Conservation (phyloP, 2,329 filamentous ascomycete genomes). For the Myriangium duriaei region DNA sequence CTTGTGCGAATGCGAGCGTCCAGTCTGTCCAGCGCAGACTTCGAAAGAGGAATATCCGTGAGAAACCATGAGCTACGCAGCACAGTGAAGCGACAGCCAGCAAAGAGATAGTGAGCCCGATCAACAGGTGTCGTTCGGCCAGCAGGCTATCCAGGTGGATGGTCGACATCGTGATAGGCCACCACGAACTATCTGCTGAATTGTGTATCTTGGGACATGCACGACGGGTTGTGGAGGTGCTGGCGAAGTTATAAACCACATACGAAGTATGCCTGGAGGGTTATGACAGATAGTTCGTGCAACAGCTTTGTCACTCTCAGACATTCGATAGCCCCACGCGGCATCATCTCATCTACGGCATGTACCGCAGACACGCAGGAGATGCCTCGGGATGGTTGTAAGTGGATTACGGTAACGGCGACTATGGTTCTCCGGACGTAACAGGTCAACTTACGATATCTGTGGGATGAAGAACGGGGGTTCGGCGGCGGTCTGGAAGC, state of each 20-base stretch:
- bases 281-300: slow-evolving; percentile 2
- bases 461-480: no score
- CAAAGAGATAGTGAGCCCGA: slow-evolving; percentile 3
- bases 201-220: neutral
- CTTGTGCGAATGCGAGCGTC: slow-evolving; percentile 1
- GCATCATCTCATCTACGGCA: no score
- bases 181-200: neutral
- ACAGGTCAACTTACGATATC: no score
- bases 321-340: no score
- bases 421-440: no score
- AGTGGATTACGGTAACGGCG: no score
- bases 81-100: slow-evolving; percentile 4
- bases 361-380: no score
- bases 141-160: slow-evolving; percentile 4
- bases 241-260: neutral
- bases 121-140: slow-evolving; percentile 2
- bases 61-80: neutral
- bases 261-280: neutral
- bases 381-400: no score
- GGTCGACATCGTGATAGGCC: slow-evolving; percentile 6
- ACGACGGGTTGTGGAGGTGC: neutral
- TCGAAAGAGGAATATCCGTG: neutral
- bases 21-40: slow-evolving; percentile 5
- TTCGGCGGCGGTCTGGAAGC: no score
- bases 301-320: slow-evolving; percentile 2